These are phyloP conservation scores for Niebla homalea DNA, from an alignment of 495 filamentous ascomycete species.

Conservation along the genomic window DNA sequence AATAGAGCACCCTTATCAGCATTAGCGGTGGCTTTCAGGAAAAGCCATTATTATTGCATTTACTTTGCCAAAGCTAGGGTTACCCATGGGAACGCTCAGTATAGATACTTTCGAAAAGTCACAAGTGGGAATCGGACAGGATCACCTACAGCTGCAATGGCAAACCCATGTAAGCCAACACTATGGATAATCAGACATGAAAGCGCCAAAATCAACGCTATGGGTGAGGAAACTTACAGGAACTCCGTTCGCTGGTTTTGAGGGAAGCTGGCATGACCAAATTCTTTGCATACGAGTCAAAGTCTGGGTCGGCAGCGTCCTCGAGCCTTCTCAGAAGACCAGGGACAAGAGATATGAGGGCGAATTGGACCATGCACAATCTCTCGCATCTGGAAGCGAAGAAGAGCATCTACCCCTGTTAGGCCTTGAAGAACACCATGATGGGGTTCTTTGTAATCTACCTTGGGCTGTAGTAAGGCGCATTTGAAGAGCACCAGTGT, in stretches of 20 bases:
- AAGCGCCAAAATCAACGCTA: not conserved
- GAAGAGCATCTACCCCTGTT: slow-evolving; percentile 78
- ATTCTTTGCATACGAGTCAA: slow-evolving; percentile 67
- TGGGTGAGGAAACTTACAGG: slow-evolving; percentile 30
- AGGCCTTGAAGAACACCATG: not conserved
- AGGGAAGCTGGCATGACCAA: slow-evolving; percentile 71
- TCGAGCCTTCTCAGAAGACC: slow-evolving; percentile 72
- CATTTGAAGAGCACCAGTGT: slow-evolving; percentile 90
- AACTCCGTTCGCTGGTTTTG: slow-evolving; percentile 80
- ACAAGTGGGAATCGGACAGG: not conserved
- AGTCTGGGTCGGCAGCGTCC: slow-evolving; percentile 83
- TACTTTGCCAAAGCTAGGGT: slow-evolving; percentile 64
- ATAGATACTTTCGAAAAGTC: not conserved
- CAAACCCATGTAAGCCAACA: slow-evolving; percentile 86
- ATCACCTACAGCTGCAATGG: slow-evolving; percentile 58
- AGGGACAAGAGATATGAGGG: slow-evolving; percentile 84
- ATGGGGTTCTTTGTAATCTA: slow-evolving; percentile 22
- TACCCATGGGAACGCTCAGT: not conserved
- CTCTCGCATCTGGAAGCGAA: slow-evolving; percentile 90
- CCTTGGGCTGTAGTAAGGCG: slow-evolving; percentile 87
- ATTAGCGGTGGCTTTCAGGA: slow-evolving; percentile 15
- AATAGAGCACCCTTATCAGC: slow-evolving; percentile 71
- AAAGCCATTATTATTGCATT: not conserved
- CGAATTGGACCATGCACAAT: slow-evolving; percentile 96
- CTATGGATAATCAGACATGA: slow-evolving; percentile 26